Evolutionary conservation across 352 stramenopile genomes (phyloP).

Genomic region (Phytopythium delawarense): DNA sequence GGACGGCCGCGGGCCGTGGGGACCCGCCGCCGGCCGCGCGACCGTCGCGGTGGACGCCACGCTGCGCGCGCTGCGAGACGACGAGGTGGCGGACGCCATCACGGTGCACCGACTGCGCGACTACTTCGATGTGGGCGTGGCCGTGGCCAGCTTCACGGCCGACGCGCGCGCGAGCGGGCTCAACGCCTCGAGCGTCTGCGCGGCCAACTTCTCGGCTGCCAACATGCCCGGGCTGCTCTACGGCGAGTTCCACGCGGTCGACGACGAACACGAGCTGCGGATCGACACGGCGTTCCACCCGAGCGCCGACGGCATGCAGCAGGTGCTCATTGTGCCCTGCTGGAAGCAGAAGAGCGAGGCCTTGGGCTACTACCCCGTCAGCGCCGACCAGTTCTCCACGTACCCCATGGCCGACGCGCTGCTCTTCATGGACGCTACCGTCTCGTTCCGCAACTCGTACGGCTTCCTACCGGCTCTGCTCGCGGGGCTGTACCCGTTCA

Average conservation of each 20-base stretch:
- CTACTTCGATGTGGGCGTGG: conserved; percentile 81
- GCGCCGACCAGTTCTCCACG: conserved; percentile 52
- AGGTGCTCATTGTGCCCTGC: conserved; percentile 66
- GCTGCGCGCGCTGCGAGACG: conserved; percentile 38
- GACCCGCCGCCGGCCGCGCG: conserved; percentile 29
- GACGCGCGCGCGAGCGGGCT: conserved; percentile 31
- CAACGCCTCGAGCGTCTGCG: conserved; percentile 51
- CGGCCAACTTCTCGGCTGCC: conserved; percentile 51
- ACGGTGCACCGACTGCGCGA: conserved; percentile 61
- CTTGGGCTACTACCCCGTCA: conserved; percentile 72
- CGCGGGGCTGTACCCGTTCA: conserved; percentile 83
- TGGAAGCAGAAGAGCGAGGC: conserved; percentile 81
- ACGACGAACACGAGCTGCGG: conserved; percentile 32
- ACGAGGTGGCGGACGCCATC: conserved; percentile 65
- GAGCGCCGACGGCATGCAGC: conserved; percentile 44
- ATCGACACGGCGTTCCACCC: conserved; percentile 55
- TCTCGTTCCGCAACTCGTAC: conserved; percentile 79
- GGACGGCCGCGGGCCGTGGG: conserved; percentile 49
- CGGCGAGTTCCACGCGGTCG: conserved; percentile 48
- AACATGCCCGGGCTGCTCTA: conserved; percentile 45
- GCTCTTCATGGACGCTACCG: conserved; percentile 49
- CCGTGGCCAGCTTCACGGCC: conserved; percentile 57
- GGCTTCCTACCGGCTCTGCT: conserved; percentile 78
- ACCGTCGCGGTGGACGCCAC: conserved; percentile 45
- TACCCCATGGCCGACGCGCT: conserved; percentile 77